Evolutionary conservation across 768 basidiomycete genomes (phyloP).

Genomic region (Boletales sp.): DNA sequence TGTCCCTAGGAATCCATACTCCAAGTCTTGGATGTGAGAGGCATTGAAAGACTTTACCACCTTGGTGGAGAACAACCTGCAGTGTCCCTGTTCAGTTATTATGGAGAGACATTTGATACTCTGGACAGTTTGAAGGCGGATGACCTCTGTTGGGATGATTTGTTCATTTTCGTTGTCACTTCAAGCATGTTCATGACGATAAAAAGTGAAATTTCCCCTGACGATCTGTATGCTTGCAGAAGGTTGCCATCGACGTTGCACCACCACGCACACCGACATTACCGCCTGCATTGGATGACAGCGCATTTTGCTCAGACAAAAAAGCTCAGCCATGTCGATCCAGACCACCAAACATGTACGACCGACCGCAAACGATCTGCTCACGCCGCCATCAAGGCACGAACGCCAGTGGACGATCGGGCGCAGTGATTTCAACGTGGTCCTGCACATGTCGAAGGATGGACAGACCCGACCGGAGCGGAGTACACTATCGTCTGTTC

Average conservation of each 20-base stretch:
- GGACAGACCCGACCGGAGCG: constrained; percentile 37
- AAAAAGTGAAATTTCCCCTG: too few relatives aligned
- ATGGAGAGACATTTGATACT: constrained; percentile 68
- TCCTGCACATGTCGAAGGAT: constrained; percentile 74
- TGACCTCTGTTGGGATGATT: constrained; percentile 54
- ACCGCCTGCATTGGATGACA: background rate
- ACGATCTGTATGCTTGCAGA: constrained; percentile 35
- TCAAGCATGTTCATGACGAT: constrained; percentile 41
- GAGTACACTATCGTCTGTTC: constrained; percentile 11
- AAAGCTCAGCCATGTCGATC: background rate
- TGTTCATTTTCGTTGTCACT: constrained; percentile 72
- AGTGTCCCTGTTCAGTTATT: constrained; percentile 62
- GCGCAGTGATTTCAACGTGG: constrained; percentile 79
- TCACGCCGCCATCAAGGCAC: constrained; percentile 41
- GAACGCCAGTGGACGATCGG: constrained; percentile 53
- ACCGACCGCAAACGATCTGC: constrained; percentile 23
- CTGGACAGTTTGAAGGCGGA: constrained; percentile 41
- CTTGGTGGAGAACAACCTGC: constrained; percentile 58
- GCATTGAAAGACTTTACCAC: constrained; percentile 60
- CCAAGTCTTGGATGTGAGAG: constrained; percentile 44
- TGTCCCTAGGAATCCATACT: constrained; percentile 24
- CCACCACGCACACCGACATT: background rate
- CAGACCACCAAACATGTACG: constrained; percentile 43
- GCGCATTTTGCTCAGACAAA: background rate
- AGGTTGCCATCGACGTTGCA: constrained; percentile 62